These are phyloP conservation scores for Exobasidium rhododendri DNA, from an alignment of 1,284 basidiomycete genomes.

Conservation along the genomic window DNA sequence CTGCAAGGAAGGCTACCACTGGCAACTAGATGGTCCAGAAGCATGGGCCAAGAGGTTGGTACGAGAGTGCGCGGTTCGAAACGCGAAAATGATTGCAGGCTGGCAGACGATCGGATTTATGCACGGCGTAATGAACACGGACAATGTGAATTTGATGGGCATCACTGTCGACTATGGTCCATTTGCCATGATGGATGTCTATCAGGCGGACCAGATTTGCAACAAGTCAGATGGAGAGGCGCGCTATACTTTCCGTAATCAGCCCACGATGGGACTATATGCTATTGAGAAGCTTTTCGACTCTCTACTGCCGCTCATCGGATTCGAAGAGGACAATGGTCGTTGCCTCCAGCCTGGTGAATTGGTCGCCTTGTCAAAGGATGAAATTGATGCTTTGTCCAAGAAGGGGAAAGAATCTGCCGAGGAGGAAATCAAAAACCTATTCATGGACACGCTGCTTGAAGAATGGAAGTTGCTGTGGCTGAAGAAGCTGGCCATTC, in stretches of 20 bases:
- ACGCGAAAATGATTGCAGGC: conserved; percentile 82
- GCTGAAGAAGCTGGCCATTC: conserved; percentile 34
- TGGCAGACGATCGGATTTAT: conserved; percentile 68
- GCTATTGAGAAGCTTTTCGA: conserved; percentile 25
- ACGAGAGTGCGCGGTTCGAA: conserved; percentile 64
- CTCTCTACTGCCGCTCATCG: conserved; percentile 28
- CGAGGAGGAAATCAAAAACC: conserved; percentile 26
- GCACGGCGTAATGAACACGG: conserved; percentile 82
- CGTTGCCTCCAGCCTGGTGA: conserved; percentile 38
- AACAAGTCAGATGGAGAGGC: conserved; percentile 86
- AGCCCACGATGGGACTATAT: conserved; percentile 58
- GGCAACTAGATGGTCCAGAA: conserved; percentile 4
- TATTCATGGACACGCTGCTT: conserved; percentile 30
- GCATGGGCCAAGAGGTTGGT: conserved; percentile 36
- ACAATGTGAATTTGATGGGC: conserved; percentile 72
- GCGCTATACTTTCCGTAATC: conserved; percentile 71
- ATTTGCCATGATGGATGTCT: conserved; percentile 79
- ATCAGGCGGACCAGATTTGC: conserved; percentile 77
- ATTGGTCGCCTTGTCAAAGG: conserved; percentile 19
- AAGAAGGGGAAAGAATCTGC: conserved; percentile 28
- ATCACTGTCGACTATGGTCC: conserved; percentile 79
- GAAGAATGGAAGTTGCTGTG: conserved; percentile 42
- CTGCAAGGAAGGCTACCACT: conserved; percentile 64
- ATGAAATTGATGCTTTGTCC: conserved; percentile 32
- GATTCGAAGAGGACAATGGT: conserved; percentile 43